These are phyloP conservation scores for Boletus barrowsii DNA, from an alignment of 768 basidiomycete species.

Conservation along the genomic window DNA sequence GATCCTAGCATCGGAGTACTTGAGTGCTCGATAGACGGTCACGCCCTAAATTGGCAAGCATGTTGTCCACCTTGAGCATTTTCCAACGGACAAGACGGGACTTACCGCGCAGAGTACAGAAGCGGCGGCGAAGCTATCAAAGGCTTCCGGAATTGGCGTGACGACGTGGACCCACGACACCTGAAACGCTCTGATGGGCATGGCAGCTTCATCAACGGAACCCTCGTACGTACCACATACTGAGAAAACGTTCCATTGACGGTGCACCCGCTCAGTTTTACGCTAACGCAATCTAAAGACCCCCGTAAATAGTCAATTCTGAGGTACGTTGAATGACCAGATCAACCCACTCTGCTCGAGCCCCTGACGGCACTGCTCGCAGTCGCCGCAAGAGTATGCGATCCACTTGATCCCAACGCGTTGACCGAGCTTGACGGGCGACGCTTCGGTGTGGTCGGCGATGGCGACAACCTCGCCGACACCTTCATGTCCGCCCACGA, in stretches of 20 bases:
- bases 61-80: too few relatives aligned
- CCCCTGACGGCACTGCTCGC: constrained; percentile 75
- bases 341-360: constrained; percentile 63
- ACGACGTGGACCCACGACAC: constrained; percentile 72
- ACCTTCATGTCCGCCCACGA: constrained; percentile 85
- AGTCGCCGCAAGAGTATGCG: constrained; percentile 69
- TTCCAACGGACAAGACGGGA: background rate
- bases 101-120: constrained; percentile 74
- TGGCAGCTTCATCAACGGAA: background rate
- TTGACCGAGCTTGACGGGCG: constrained; percentile 70
- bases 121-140: constrained; percentile 65
- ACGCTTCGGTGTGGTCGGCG: constrained; percentile 54
- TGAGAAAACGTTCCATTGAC: constrained; percentile 76
- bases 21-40: constrained; percentile 84
- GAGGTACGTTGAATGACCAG: too few relatives aligned
- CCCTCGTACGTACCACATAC: constrained; percentile 46
- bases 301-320: background rate
- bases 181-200: constrained; percentile 23
- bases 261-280: constrained; percentile 64
- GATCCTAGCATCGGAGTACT: constrained; percentile 58
- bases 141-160: constrained; percentile 72
- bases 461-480: constrained; percentile 82
- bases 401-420: constrained; percentile 85
- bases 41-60: constrained; percentile 48
- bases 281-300: constrained; percentile 53